Percentiles rank a stretch among this genome's conserved stretches.
These are phyloP conservation scores for Saccharum hybrid DNA, from an alignment of 202 grass and related monocot genomes.

Conservation along the genomic window DNA sequence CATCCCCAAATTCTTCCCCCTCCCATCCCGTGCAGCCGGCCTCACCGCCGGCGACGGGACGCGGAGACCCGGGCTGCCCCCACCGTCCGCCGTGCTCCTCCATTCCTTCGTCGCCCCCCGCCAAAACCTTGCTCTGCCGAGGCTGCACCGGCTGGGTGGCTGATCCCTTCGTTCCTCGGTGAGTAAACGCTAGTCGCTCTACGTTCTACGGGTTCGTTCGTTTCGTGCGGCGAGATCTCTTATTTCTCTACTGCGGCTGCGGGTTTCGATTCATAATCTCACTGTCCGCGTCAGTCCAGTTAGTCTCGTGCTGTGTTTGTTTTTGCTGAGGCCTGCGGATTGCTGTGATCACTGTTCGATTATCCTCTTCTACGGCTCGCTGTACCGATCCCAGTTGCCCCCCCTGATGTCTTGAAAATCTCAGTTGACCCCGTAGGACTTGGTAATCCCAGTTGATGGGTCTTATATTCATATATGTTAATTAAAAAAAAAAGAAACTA, in stretches of 20 bases:
- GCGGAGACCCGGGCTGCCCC: background rate
- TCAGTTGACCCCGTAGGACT: background rate
- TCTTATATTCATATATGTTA: background rate
- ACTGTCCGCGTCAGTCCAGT: background rate
- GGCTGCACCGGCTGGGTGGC: background rate
- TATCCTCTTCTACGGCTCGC: background rate
- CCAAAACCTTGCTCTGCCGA: background rate
- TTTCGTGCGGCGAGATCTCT: background rate
- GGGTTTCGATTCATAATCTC: background rate
- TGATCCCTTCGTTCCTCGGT: background rate
- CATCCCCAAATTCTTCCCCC: background rate
- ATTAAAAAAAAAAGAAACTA: background rate
- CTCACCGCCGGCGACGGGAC: constrained; percentile 29
- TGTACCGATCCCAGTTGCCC: background rate
- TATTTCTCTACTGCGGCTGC: background rate
- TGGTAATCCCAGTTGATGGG: background rate
- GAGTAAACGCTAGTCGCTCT: background rate
- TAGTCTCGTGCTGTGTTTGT: background rate
- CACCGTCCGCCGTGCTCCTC: background rate
- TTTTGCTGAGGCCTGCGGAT: background rate
- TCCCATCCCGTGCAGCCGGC: background rate
- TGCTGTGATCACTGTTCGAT: background rate
- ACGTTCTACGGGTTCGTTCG: background rate
- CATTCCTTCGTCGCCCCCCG: background rate
- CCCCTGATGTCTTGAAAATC: background rate